Evolutionary conservation across 768 basidiomycete species (phyloP).

Genomic region (Kwoniella dejecticola): DNA sequence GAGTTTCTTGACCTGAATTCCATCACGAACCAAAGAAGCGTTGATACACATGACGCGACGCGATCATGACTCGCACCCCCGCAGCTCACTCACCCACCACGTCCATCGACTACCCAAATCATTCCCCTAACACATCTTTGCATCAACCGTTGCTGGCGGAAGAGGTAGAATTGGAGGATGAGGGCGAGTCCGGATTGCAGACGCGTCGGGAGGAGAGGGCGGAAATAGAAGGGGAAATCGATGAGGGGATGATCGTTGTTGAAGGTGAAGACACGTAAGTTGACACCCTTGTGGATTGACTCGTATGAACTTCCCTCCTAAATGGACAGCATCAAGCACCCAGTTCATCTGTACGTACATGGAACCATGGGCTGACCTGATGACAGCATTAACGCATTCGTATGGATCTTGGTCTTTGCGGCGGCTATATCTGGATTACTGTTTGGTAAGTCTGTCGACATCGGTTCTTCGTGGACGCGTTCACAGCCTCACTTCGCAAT

Average conservation of each 20-base stretch:
- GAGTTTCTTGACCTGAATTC: no score
- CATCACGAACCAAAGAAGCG: no score
- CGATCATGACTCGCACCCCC: neutral
- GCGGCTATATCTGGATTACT: constrained; percentile 75
- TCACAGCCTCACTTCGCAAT: no score
- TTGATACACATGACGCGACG: neutral
- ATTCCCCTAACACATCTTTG: neutral
- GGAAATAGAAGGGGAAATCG: constrained; percentile 20
- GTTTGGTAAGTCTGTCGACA: constrained; percentile 63
- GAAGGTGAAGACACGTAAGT: constrained; percentile 52
- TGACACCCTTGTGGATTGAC: neutral
- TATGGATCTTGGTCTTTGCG: constrained; percentile 74
- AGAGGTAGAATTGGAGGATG: constrained; percentile 2
- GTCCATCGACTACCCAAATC: neutral
- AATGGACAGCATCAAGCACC: neutral
- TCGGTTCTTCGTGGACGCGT: no score
- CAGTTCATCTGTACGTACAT: no score
- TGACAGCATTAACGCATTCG: constrained; percentile 66
- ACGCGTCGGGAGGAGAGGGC: neutral
- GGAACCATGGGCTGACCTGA: no score
- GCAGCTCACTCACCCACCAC: neutral
- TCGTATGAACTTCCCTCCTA: neutral
- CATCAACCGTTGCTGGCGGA: neutral
- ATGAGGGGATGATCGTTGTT: constrained; percentile 39
- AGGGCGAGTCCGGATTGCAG: neutral